Percentiles rank a stretch among this genome's conserved stretches.
Conservation (phyloP, 306 rosid genomes). For the Begonia fuchsioides region DNA sequence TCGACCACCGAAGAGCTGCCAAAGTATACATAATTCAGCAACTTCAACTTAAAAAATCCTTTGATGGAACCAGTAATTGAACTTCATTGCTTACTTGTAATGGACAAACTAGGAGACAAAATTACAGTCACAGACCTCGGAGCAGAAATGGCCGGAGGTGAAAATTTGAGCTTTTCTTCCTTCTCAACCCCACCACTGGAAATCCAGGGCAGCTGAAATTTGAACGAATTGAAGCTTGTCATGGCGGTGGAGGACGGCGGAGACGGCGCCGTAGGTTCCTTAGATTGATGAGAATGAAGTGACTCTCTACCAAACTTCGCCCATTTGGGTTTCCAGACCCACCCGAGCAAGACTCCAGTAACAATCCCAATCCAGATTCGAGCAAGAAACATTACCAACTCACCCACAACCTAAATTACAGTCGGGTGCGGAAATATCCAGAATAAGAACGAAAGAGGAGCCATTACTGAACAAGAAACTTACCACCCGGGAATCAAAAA, state of each 20-base stretch:
- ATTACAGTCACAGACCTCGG: conserved; percentile 25
- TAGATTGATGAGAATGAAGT: conserved; percentile 17
- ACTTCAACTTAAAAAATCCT: too few relatives aligned
- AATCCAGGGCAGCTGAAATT: conserved; percentile 27
- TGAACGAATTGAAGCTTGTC: conserved; percentile 28
- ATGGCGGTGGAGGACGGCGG: conserved; percentile 10
- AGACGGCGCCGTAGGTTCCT: not conserved
- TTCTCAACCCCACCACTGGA: conserved; percentile 8
- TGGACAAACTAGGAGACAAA: not conserved
- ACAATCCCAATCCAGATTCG: conserved; percentile 75
- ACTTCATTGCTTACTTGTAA: not conserved
- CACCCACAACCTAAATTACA: conserved; percentile 21
- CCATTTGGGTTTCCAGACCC: conserved; percentile 94
- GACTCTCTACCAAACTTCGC: conserved; percentile 33
- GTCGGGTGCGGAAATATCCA: conserved; percentile 35
- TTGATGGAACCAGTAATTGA: not conserved
- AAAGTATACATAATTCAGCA: not conserved
- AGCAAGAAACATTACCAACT: conserved; percentile 32
- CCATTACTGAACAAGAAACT: conserved; percentile 15
- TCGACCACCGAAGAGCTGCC: conserved; percentile 28
- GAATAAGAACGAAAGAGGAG: conserved; percentile 25
- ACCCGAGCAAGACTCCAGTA: conserved; percentile 67
- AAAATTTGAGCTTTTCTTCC: conserved; percentile 6
- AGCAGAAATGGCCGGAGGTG: conserved; percentile 13
- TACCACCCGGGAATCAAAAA: not conserved